Base-by-base conservation (phyloP, 2,329 filamentous ascomycete species). In the Cordyceps pruinosa region DNA sequence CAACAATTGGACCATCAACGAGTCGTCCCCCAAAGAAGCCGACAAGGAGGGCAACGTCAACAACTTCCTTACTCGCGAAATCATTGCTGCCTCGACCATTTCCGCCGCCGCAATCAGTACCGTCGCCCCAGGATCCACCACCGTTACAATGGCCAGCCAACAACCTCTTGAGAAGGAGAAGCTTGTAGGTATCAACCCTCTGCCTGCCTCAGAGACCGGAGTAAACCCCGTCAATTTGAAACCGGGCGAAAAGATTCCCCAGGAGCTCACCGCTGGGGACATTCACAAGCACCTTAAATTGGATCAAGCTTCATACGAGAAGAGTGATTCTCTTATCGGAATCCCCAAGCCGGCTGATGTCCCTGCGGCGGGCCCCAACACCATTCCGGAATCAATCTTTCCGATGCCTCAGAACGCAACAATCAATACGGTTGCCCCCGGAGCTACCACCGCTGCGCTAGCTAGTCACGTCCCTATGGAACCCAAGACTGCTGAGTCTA, bases 1-100 rank as follows among this genome's bases (percentile, higher is more conserved):
- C 81, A 90, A 89, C 64, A 83, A 82, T 65, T 99, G 94, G 94
- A 85, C 85, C 51, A 88, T 86, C 70, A 92, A 97, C 73, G 84
- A 86, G 66, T 84, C 85, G 59, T 88, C 86, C 42, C 88, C 89
- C 59, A 86, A 88, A 74, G 92, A 97, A 75, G 83, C 84, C 68
- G 93, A 97, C 78, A 81, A 82, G 63, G 79, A 85, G 67, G 88
- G 89, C 67, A 96, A 93, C 80, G 79, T 91, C 66, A 97, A 97
- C 81, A 97, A 97, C 83, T 85, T 97, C 62, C 82, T 99, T 58
- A 82, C 83, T 41, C 84, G 88, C 58, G 83, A 90, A 61, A 81
- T 90, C 68, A 87, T 96, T 54, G 64, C 72, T 60, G 72, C 71
- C 63, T 71, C 75, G 62, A 66, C 76, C 52, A 68, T 78, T 57